Percentiles rank a stretch among this genome's conserved stretches.
Conservation (phyloP, 1,139 yeast genomes). For the Candida sp. region DNA sequence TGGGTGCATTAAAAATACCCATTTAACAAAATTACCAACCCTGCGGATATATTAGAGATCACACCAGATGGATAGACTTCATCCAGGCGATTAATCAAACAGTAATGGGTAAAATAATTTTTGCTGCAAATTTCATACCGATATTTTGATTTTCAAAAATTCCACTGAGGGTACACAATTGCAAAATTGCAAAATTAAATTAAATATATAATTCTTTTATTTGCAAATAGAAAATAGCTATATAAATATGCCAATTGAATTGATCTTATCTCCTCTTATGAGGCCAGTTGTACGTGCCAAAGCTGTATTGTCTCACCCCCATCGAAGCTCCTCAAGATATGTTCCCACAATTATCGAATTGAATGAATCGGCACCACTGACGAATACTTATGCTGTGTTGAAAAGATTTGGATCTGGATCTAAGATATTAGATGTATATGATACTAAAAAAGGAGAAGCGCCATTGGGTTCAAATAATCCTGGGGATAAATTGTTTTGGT, state of each 20-base stretch:
- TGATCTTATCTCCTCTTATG: slow-evolving; percentile 55
- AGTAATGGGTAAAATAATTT: too few species aligned
- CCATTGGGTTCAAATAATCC: slow-evolving; percentile 37
- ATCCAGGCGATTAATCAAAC: too few species aligned
- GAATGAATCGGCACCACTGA: slow-evolving; percentile 12
- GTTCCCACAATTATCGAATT: slow-evolving; percentile 52
- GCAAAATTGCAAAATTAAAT: too few species aligned
- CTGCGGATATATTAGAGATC: too few species aligned
- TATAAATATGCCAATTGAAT: slow-evolving; percentile 53
- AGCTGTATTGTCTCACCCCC: slow-evolving; percentile 53
- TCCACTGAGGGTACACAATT: not conserved
- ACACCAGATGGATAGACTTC: too few species aligned
- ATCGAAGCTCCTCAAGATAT: slow-evolving; percentile 53
- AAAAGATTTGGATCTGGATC: slow-evolving; percentile 58
- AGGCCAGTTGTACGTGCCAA: slow-evolving; percentile 56
- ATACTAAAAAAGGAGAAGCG: slow-evolving; percentile 32
- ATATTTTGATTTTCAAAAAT: too few species aligned
- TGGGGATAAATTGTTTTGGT: slow-evolving; percentile 43
- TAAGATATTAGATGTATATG: slow-evolving; percentile 53
- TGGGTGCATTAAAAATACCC: too few species aligned
- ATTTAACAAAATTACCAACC: too few species aligned
- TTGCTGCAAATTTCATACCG: too few species aligned
- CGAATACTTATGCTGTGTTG: slow-evolving; percentile 41
- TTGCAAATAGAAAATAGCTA: too few species aligned
- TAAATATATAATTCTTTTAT: not conserved